A percentile compares a stretch with the other conserved stretches of the same genome.
phyloP scores from a whole-genome alignment of 2,329 filamentous ascomycete species.

The Botrytis medusae region DNA sequence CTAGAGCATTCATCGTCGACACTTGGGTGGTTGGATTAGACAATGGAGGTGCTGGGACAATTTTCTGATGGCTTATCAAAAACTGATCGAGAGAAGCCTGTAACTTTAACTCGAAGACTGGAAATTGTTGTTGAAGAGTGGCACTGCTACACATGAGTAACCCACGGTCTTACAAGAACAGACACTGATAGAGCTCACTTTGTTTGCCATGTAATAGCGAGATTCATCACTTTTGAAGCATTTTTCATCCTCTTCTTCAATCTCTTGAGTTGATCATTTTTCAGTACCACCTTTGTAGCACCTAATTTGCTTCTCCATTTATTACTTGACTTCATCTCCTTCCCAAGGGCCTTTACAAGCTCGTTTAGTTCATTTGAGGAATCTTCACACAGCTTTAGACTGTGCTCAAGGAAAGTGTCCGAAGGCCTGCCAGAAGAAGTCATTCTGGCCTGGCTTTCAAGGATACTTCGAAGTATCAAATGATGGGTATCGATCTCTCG shows the following conservation, averaged over 20 bases:
- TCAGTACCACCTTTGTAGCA: slow-evolving; percentile 21
- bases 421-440: not conserved
- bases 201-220: slow-evolving; percentile 24
- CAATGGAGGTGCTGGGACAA: not conserved
- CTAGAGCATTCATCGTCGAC: no score
- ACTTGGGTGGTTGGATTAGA: not conserved
- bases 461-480: slow-evolving; percentile 22
- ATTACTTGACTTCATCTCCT: slow-evolving; percentile 17
- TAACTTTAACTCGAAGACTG: not conserved
- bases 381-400: slow-evolving; percentile 25
- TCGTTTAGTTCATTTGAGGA: slow-evolving; percentile 15
- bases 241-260: slow-evolving; percentile 23
- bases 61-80: not conserved
- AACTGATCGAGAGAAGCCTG: not conserved
- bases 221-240: slow-evolving; percentile 18
- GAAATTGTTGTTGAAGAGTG: slow-evolving; percentile 1
- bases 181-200: slow-evolving; percentile 9
- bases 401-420: slow-evolving; percentile 1
- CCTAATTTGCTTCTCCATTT: slow-evolving; percentile 22
- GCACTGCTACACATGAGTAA: not conserved
- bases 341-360: slow-evolving; percentile 11
- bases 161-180: not conserved
- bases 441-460: slow-evolving; percentile 18
- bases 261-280: slow-evolving; percentile 24
- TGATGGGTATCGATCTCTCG: slow-evolving; percentile 24